These are phyloP conservation scores for Trichoderma sp. DNA, from an alignment of 2,329 filamentous ascomycete species.

Conservation along the genomic window DNA sequence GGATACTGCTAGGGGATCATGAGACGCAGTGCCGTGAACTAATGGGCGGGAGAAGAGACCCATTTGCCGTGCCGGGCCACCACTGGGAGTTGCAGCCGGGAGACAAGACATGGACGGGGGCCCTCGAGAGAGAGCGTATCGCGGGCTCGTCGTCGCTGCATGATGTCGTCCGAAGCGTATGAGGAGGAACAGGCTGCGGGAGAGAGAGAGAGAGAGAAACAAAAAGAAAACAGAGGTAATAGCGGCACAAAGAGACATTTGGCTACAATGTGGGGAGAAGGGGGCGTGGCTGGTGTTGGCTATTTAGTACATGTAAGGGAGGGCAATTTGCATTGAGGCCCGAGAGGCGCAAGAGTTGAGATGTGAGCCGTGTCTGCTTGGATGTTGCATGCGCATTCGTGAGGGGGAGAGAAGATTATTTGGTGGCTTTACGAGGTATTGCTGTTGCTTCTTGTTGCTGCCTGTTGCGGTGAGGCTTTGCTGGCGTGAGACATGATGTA, in stretches of 20 bases:
- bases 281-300: neutral
- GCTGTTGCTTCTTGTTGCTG: neutral
- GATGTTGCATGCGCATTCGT: neutral
- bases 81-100: too few relatives aligned
- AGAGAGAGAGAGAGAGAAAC: neutral
- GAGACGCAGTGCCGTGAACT: neutral
- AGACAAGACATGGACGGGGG: too few relatives aligned
- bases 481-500: neutral
- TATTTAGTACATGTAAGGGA: slow-evolving; percentile 5
- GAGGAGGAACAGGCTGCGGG: too few relatives aligned
- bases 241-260: neutral
- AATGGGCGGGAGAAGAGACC: neutral
- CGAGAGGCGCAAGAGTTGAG: neutral
- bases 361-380: neutral
- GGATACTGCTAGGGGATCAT: neutral
- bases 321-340: neutral
- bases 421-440: too few relatives aligned
- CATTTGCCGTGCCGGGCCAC: too few relatives aligned
- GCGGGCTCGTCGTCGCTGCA: too few relatives aligned
- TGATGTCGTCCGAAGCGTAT: too few relatives aligned
- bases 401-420: neutral
- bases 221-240: neutral
- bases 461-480: neutral
- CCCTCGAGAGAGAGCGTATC: too few relatives aligned
- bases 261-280: neutral